Evolutionary conservation across 1,139 yeast genomes (phyloP).

Genomic region (Yamadazyma sp.): DNA sequence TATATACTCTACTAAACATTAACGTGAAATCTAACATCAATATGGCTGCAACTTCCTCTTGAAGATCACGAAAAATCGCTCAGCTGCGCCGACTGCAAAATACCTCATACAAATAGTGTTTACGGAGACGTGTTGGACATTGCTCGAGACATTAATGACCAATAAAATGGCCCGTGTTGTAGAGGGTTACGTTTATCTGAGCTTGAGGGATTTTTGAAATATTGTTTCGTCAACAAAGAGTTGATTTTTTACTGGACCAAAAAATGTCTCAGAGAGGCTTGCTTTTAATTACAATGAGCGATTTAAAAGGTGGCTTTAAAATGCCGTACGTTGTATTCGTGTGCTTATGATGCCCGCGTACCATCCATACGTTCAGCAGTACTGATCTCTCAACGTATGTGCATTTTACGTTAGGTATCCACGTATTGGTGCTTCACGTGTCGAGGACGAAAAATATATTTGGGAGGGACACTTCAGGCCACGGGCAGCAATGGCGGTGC

Average conservation of each 20-base stretch:
- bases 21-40: not conserved
- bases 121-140: not conserved
- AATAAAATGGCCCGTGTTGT: not conserved
- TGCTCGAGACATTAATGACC: not conserved
- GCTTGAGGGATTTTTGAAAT: not conserved
- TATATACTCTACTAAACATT: not conserved
- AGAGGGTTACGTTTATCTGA: not conserved
- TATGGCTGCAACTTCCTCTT: slow-evolving; percentile 1
- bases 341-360: no score
- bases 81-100: slow-evolving; percentile 2
- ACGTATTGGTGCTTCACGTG: no score
- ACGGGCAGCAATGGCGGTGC: no score
- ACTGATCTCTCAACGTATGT: no score
- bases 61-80: slow-evolving; percentile 1
- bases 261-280: not conserved
- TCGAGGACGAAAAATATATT: no score
- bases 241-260: not conserved
- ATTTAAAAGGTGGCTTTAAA: not conserved
- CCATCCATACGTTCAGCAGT: no score
- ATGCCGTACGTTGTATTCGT: not conserved
- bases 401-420: no score
- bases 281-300: not conserved
- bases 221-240: not conserved
- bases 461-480: no score
- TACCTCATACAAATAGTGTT: not conserved